phyloP scores from a whole-genome alignment of 192 early-diverging fungal species.

The Coemansia interrupta region DNA sequence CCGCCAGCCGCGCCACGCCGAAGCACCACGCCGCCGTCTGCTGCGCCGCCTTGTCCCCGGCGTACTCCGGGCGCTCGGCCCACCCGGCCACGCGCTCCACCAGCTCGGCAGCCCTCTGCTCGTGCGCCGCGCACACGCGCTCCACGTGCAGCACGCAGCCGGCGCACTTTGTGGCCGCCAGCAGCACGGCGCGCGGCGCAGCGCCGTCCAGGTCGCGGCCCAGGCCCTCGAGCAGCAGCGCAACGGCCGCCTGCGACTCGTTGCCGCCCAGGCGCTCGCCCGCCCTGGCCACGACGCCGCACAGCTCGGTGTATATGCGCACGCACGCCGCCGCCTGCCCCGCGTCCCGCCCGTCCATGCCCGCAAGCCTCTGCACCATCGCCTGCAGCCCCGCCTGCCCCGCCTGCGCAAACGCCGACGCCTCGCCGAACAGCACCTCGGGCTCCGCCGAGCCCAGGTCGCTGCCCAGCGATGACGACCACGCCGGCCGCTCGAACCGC shows the following conservation, averaged over 20 bases:
- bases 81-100: conserved; percentile 8
- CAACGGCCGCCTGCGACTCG: neutral
- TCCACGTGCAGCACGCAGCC: conserved; percentile 30
- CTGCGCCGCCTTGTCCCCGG: conserved; percentile 25
- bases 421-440: no score
- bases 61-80: conserved; percentile 6
- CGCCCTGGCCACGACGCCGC: conserved; percentile 12
- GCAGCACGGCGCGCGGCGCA: conserved; percentile 1
- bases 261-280: neutral
- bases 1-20: conserved; percentile 22
- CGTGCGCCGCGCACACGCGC: conserved; percentile 6
- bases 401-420: no score
- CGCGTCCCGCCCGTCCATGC: neutral
- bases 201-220: conserved; percentile 17
- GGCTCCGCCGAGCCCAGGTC: no score
- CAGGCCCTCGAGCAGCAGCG: conserved; percentile 17
- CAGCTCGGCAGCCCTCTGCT: neutral
- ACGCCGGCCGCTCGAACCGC: neutral
- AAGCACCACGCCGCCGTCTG: conserved; percentile 32
- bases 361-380: conserved; percentile 4
- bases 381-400: conserved; percentile 1
- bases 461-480: no score
- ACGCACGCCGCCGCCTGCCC: neutral
- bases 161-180: conserved; percentile 34
- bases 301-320: conserved; percentile 25